Conservation (phyloP, 2,329 filamentous ascomycete genomes). For the Fusarium sterilihyphosum region DNA sequence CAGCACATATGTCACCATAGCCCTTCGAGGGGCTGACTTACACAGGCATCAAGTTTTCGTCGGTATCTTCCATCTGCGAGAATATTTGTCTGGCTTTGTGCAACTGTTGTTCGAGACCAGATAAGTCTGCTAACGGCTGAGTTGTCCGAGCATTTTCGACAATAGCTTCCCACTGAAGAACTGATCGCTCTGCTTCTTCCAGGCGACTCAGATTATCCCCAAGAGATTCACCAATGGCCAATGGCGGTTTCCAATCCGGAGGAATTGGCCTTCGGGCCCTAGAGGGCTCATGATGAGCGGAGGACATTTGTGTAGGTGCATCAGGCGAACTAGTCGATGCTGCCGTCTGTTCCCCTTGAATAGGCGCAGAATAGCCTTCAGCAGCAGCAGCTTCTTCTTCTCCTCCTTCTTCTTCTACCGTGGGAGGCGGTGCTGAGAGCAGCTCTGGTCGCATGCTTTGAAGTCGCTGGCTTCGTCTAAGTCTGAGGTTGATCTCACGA, state of each 20-base stretch:
- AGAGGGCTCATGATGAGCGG: neutral
- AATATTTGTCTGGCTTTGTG: conserved; percentile 16
- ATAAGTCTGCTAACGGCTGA: conserved; percentile 36
- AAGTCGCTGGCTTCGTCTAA: conserved; percentile 7
- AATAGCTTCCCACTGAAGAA: conserved; percentile 42
- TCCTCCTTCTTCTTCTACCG: neutral
- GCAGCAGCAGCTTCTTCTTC: neutral
- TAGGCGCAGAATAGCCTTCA: neutral
- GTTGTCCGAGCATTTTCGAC: conserved; percentile 27
- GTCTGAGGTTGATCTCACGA: conserved; percentile 30
- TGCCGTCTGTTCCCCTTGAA: neutral
- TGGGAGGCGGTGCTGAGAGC: neutral
- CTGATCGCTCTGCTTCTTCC: conserved; percentile 36
- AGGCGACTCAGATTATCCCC: conserved; percentile 37
- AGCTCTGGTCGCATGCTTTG: neutral
- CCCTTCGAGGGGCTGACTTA: conserved; percentile 1
- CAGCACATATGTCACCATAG: neutral
- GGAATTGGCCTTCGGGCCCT: conserved; percentile 16
- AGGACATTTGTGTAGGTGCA: neutral
- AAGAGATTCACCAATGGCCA: conserved; percentile 36
- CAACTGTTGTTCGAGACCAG: conserved; percentile 29
- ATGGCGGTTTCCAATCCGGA: conserved; percentile 35
- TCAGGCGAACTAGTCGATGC: neutral
- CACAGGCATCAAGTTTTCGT: conserved; percentile 38
- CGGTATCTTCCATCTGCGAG: conserved; percentile 32